Evolutionary conservation across 352 stramenopile genomes (phyloP).

Genomic region (Phytophthora sp.): DNA sequence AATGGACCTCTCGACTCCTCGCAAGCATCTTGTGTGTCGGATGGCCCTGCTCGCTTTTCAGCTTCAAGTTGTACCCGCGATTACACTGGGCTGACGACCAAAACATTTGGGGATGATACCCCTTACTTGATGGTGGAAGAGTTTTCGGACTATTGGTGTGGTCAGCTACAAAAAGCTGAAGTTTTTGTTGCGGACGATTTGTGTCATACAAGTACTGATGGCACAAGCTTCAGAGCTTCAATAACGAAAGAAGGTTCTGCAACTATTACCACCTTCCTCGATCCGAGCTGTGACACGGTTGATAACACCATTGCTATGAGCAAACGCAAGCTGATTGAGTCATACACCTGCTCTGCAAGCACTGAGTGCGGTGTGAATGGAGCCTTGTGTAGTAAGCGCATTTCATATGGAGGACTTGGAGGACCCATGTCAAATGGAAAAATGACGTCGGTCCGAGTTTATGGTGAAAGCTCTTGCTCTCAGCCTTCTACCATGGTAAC

Average conservation of each 20-base stretch:
- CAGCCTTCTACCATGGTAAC: neutral
- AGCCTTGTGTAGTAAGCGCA: neutral
- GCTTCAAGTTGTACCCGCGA: constrained; percentile 1
- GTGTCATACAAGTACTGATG: constrained; percentile 1
- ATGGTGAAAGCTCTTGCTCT: constrained; percentile 11
- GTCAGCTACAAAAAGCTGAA: neutral
- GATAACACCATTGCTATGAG: neutral
- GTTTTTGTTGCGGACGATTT: neutral
- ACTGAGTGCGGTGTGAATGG: neutral
- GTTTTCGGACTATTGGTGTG: neutral
- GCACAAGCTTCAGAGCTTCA: constrained; percentile 8
- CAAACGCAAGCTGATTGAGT: neutral
- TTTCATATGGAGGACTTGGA: constrained; percentile 10
- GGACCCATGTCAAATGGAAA: neutral
- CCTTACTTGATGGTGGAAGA: constrained; percentile 9
- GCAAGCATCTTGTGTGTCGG: neutral
- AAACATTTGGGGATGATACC: neutral
- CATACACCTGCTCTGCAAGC: neutral
- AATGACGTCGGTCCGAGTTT: neutral
- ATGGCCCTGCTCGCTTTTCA: neutral
- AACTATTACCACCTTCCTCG: constrained; percentile 6
- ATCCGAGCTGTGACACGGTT: neutral
- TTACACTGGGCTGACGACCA: neutral
- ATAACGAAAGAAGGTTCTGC: neutral
- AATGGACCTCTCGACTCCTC: neutral